These are phyloP conservation scores for Umbelopsis ramanniana DNA, from an alignment of 192 early-diverging fungal genomes.

Conservation along the genomic window DNA sequence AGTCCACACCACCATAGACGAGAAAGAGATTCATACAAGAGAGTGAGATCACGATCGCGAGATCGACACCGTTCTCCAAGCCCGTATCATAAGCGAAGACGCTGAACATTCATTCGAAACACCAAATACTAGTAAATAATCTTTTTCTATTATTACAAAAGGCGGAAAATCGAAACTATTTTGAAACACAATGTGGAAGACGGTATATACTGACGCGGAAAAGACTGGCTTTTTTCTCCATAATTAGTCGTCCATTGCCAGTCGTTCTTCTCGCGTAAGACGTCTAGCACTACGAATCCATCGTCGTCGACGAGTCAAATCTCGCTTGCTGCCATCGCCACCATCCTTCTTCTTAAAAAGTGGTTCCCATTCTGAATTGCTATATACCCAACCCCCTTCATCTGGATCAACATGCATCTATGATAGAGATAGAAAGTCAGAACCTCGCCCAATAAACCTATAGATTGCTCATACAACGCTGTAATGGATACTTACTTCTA, in stretches of 20 bases:
- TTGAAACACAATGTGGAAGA: neutral
- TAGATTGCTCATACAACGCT: too few relatives aligned
- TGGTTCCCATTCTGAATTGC: slow-evolving; percentile 39
- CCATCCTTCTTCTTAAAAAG: slow-evolving; percentile 1
- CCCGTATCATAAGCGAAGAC: slow-evolving; percentile 6
- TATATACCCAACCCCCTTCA: slow-evolving; percentile 48
- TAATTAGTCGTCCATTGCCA: slow-evolving; percentile 9
- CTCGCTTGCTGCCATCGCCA: neutral
- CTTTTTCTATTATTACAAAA: neutral
- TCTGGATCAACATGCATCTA: slow-evolving; percentile 35
- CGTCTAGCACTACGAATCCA: slow-evolving; percentile 35
- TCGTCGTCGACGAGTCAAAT: slow-evolving; percentile 35
- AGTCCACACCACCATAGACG: neutral
- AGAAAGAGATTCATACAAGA: neutral
- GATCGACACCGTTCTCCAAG: slow-evolving; percentile 1
- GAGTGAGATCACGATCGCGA: neutral
- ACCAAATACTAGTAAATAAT: neutral
- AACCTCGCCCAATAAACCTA: too few relatives aligned
- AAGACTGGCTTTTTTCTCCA: neutral
- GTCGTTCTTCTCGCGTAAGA: neutral
- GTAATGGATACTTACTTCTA: neutral
- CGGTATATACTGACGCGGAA: neutral
- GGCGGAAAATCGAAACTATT: too few relatives aligned
- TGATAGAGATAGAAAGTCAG: neutral
- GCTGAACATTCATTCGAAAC: neutral